Percentiles rank a stretch among this genome's conserved stretches.
Conservation (phyloP, 2,329 filamentous ascomycete genomes). For the Alternaria hordeiaustralica region DNA sequence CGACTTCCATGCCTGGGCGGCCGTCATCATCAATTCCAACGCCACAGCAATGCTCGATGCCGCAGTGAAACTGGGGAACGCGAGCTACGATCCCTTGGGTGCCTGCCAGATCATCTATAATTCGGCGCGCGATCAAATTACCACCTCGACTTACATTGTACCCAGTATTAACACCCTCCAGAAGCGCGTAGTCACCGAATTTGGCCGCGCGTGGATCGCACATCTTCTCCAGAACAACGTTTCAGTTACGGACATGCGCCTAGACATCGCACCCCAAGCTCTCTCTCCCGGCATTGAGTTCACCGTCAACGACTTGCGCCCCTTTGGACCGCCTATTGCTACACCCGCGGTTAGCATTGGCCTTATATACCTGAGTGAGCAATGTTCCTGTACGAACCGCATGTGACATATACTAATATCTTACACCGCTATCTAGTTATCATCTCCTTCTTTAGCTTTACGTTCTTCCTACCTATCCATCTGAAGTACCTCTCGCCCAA, state of each 20-base stretch:
- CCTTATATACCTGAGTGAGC: conserved; percentile 56
- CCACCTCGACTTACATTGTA: conserved; percentile 58
- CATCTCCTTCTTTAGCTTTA: conserved; percentile 69
- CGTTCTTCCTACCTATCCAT: conserved; percentile 69
- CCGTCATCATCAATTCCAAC: conserved; percentile 67
- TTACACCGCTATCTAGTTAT: conserved; percentile 62
- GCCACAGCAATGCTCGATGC: conserved; percentile 63
- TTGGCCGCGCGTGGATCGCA: conserved; percentile 57
- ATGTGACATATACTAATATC: neutral
- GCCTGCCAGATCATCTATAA: conserved; percentile 64
- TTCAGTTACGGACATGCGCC: conserved; percentile 44
- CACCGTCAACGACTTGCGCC: conserved; percentile 63
- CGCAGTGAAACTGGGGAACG: conserved; percentile 61
- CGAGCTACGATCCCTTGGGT: conserved; percentile 66
- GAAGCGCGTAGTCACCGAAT: conserved; percentile 52
- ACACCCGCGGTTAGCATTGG: conserved; percentile 67
- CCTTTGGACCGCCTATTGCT: conserved; percentile 62
- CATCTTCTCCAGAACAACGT: conserved; percentile 24
- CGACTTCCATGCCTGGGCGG: conserved; percentile 64
- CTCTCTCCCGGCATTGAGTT: conserved; percentile 64
- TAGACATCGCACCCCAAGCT: conserved; percentile 58
- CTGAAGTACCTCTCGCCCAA: conserved; percentile 62
- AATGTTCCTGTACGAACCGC: neutral
- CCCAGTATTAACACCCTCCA: conserved; percentile 58
- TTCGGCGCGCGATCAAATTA: conserved; percentile 64